A percentile compares a stretch with the other conserved stretches of the same genome.
These are phyloP conservation scores for Solanum hybrid DNA, from an alignment of 305 asterid genomes.

Conservation along the genomic window DNA sequence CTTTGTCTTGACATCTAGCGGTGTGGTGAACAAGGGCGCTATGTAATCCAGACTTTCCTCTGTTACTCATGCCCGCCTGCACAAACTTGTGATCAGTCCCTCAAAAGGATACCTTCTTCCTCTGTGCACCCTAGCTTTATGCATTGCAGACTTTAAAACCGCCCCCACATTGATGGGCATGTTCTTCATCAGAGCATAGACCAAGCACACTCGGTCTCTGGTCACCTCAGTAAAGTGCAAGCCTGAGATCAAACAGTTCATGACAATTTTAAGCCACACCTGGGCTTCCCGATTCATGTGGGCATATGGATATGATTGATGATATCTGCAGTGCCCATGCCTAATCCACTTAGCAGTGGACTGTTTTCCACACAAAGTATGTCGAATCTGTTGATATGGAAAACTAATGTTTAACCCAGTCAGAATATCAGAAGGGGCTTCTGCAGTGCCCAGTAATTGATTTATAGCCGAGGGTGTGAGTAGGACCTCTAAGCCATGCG, in stretches of 20 bases:
- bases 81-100: not conserved
- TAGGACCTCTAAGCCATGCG: not conserved
- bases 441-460: not conserved
- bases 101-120: fast-evolving
- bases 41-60: not conserved
- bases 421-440: not conserved
- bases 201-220: not conserved
- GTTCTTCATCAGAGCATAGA: not conserved
- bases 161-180: not conserved
- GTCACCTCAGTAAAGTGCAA: not conserved
- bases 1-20: not conserved
- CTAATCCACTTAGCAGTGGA: not conserved
- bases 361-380: not conserved
- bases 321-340: not conserved
- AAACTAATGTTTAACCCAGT: not conserved
- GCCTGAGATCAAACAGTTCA: not conserved
- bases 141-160: not conserved
- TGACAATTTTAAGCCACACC: not conserved
- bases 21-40: not conserved
- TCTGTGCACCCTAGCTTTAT: not conserved
- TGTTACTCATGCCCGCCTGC: not conserved
- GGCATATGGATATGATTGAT: not conserved
- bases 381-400: not conserved
- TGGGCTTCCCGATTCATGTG: not conserved
- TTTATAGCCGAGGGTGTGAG: not conserved